These are phyloP conservation scores for Brassica rapa DNA, from an alignment of 345 rosid species.

Conservation along the genomic window DNA sequence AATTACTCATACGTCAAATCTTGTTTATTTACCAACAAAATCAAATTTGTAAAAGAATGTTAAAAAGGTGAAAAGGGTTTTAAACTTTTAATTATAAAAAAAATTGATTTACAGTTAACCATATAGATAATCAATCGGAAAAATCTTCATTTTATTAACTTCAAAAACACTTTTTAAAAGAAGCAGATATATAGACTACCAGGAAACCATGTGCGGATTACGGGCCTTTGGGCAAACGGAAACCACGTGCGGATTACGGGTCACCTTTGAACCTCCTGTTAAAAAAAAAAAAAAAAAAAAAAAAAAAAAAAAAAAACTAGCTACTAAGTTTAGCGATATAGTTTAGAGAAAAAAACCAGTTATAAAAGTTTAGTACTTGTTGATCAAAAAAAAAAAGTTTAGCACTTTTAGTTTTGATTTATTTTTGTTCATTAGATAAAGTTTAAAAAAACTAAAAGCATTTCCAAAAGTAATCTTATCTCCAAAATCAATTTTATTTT, in stretches of 20 bases:
- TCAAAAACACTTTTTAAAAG: neutral
- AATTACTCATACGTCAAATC: conserved; percentile 14
- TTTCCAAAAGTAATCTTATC: too few relatives aligned
- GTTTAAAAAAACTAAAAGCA: neutral
- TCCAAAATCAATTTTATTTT: too few relatives aligned
- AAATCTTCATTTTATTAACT: neutral
- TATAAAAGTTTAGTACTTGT: too few relatives aligned
- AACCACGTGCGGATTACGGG: too few relatives aligned
- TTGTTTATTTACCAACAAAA: neutral
- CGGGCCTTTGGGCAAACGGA: too few relatives aligned
- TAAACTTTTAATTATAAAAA: neutral
- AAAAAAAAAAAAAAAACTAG: too few relatives aligned
- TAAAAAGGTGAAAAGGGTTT: neutral
- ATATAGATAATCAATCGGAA: neutral
- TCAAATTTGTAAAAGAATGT: neutral
- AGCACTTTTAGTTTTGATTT: neutral
- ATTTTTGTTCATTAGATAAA: neutral
- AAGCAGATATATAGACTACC: neutral
- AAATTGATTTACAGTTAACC: neutral
- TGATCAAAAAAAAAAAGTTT: too few relatives aligned
- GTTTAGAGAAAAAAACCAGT: neutral
- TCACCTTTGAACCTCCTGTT: too few relatives aligned
- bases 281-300: too few relatives aligned
- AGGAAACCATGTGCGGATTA: too few relatives aligned
- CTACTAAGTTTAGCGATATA: neutral